These are phyloP conservation scores for Sordariomycetes sp. DNA, from an alignment of 2,329 filamentous ascomycete species.

Conservation along the genomic window DNA sequence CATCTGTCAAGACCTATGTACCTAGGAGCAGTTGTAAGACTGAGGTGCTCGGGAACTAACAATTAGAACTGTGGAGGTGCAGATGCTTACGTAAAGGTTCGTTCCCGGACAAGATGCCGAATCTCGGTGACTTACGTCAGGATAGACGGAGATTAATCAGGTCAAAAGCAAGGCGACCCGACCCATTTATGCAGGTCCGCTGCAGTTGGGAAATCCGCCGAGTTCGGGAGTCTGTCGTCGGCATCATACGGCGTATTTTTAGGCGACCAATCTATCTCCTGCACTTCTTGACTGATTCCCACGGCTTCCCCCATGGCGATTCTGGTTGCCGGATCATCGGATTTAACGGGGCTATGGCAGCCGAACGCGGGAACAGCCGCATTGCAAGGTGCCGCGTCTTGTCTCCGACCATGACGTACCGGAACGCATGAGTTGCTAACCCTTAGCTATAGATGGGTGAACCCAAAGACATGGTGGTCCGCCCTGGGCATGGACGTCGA, in stretches of 20 bases:
- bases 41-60: no score
- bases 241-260: background rate
- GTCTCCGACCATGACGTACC: background rate
- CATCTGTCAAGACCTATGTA: no score
- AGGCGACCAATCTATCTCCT: background rate
- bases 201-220: background rate
- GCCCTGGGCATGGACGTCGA: constrained; percentile 2
- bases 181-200: background rate
- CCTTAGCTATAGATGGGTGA: background rate
- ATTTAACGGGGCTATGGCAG: background rate
- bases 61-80: no score
- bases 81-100: no score
- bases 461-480: constrained; percentile 4
- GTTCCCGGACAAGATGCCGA: background rate
- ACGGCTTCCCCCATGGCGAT: background rate
- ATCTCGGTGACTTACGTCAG: background rate
- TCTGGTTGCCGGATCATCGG: background rate
- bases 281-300: background rate
- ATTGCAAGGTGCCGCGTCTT: background rate
- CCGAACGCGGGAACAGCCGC: background rate
- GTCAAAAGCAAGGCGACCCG: background rate
- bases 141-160: background rate
- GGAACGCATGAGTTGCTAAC: background rate
- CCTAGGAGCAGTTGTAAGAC: no score
- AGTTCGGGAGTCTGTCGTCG: background rate